A percentile compares a stretch with the other conserved stretches of the same genome.
Conservation (phyloP, 2,329 filamentous ascomycete genomes). For the Alternaria tenuissima region DNA sequence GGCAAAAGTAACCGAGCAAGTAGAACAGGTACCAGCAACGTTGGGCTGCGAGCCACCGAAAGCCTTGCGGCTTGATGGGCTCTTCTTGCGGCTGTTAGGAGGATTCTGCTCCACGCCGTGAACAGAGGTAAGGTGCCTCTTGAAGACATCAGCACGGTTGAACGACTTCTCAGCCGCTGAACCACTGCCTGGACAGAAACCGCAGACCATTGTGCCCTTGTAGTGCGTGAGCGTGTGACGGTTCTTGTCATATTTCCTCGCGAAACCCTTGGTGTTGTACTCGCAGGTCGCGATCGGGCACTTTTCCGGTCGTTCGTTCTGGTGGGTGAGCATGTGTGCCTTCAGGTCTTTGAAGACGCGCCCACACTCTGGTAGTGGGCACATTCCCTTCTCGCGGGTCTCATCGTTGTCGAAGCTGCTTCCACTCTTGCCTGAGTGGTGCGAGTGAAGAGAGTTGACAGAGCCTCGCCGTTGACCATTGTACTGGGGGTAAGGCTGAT, state of each 20-base stretch:
- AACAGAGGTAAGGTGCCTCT: slow-evolving; percentile 87
- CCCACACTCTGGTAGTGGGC: slow-evolving; percentile 84
- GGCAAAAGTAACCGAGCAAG: slow-evolving; percentile 83
- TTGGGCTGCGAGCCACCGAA: slow-evolving; percentile 69
- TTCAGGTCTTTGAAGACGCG: slow-evolving; percentile 89
- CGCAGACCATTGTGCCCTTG: slow-evolving; percentile 97
- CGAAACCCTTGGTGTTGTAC: slow-evolving; percentile 91
- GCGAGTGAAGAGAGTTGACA: slow-evolving; percentile 74
- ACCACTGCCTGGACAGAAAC: slow-evolving; percentile 89
- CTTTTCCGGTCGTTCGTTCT: slow-evolving; percentile 89
- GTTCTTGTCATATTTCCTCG: slow-evolving; percentile 96
- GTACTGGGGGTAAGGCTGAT: slow-evolving; percentile 61
- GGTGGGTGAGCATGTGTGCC: slow-evolving; percentile 94
- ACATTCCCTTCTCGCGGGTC: slow-evolving; percentile 73
- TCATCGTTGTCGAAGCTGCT: slow-evolving; percentile 52
- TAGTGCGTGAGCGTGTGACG: slow-evolving; percentile 93
- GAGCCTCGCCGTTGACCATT: slow-evolving; percentile 69
- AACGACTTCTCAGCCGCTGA: slow-evolving; percentile 93
- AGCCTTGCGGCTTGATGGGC: slow-evolving; percentile 66
- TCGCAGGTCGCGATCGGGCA: slow-evolving; percentile 92
- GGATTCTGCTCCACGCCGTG: slow-evolving; percentile 93
- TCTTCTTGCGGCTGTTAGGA: slow-evolving; percentile 87
- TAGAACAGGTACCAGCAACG: slow-evolving; percentile 87
- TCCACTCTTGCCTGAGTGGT: slow-evolving; percentile 60
- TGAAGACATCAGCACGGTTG: slow-evolving; percentile 95